Conservation (phyloP, 2,329 filamentous ascomycete genomes). For the Alternaria sp. region DNA sequence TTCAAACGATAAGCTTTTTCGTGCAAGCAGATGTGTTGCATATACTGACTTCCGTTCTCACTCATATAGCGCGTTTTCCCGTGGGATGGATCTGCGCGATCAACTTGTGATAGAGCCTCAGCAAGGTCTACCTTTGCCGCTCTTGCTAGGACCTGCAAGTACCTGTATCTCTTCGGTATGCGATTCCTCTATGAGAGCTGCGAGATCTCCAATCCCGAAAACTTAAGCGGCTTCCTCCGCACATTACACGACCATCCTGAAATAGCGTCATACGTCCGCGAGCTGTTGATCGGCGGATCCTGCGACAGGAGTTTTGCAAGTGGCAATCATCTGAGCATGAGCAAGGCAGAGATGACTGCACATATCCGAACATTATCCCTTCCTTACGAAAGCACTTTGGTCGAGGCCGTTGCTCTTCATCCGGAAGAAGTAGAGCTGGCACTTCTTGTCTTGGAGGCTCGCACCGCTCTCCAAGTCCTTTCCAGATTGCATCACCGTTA, state of each 20-base stretch:
- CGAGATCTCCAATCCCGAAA: background rate
- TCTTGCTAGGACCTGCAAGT: background rate
- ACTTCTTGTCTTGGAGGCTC: background rate
- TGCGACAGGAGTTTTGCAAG: background rate
- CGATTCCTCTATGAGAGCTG: background rate
- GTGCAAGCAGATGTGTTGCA: background rate
- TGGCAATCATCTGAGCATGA: background rate
- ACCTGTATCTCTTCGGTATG: background rate
- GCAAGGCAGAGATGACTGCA: background rate
- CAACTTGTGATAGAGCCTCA: background rate
- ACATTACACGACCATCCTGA: background rate
- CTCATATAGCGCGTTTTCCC: background rate
- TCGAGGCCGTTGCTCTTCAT: background rate
- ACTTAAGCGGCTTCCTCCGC: background rate
- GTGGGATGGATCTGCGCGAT: background rate
- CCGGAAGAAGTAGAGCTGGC: background rate
- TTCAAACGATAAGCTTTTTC: background rate
- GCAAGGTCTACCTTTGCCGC: background rate
- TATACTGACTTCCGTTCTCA: background rate
- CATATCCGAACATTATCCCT: background rate
- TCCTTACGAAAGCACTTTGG: background rate
- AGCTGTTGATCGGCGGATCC: background rate
- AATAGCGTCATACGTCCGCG: background rate
- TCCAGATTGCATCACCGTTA: background rate
- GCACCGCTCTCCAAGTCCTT: background rate